These are phyloP conservation scores for Suhomyces canberraensis DNA, from an alignment of 805 yeast genomes.

Conservation along the genomic window DNA sequence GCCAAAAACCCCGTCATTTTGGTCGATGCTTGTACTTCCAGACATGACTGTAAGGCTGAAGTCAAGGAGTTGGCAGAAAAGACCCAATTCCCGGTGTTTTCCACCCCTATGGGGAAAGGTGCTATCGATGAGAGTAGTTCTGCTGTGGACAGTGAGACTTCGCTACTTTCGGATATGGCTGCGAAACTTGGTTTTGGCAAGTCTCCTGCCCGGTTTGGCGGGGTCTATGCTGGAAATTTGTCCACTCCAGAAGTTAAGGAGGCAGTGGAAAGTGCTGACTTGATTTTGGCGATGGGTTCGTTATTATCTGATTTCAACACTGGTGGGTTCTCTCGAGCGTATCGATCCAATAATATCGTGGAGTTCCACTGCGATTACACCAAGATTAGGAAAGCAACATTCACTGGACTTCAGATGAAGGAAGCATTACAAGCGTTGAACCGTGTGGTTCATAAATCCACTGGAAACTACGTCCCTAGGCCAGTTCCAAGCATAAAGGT, in stretches of 20 bases:
- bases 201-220: constrained; percentile 65
- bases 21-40: constrained; percentile 83
- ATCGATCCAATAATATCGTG: constrained; percentile 69
- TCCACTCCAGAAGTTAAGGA: constrained; percentile 70
- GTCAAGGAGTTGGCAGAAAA: constrained; percentile 57
- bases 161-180: constrained; percentile 19
- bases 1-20: constrained; percentile 72
- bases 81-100: constrained; percentile 78
- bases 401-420: constrained; percentile 73
- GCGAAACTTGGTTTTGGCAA: constrained; percentile 17
- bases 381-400: constrained; percentile 65
- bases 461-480: constrained; percentile 45
- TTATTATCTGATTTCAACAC: constrained; percentile 86
- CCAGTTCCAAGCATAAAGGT: constrained; percentile 54
- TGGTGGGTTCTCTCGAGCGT: constrained; percentile 77
- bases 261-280: constrained; percentile 70
- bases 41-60: constrained; percentile 69
- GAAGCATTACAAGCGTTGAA: constrained; percentile 34
- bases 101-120: constrained; percentile 90
- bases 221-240: constrained; percentile 80
- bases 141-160: constrained; percentile 24
- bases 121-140: constrained; percentile 60
- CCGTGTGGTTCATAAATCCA: constrained; percentile 33
- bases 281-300: constrained; percentile 77
- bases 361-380: constrained; percentile 78